phyloP scores from a whole-genome alignment of 2,329 filamentous ascomycete genomes.

The Blastomyces gilchristii region DNA sequence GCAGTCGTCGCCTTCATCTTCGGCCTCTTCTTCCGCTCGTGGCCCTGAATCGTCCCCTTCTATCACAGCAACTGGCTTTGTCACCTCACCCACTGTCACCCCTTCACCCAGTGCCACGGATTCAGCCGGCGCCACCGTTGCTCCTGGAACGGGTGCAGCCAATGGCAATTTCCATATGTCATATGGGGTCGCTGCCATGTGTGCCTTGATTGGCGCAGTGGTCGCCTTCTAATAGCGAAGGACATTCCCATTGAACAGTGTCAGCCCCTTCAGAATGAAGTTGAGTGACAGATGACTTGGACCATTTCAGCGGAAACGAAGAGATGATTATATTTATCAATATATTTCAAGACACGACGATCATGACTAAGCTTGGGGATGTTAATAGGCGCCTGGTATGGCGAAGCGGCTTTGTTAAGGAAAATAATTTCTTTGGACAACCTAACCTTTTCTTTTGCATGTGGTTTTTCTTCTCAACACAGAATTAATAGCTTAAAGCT shows the following conservation, averaged over 20 bases:
- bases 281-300: neutral
- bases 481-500: slow-evolving; percentile 3
- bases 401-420: neutral
- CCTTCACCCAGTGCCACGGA: neutral
- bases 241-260: neutral
- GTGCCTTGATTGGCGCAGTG: slow-evolving; percentile 18
- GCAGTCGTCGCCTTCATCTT: slow-evolving; percentile 37
- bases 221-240: slow-evolving; percentile 17
- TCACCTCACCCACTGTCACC: neutral
- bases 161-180: slow-evolving; percentile 13
- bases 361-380: neutral
- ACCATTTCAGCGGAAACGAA: neutral
- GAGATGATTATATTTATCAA: slow-evolving; percentile 1
- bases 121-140: slow-evolving; percentile 5
- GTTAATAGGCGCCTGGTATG: neutral
- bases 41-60: slow-evolving; percentile 34
- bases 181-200: slow-evolving; percentile 17
- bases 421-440: neutral
- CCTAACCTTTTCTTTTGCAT: neutral
- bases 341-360: neutral
- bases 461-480: neutral
- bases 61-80: slow-evolving; percentile 1
- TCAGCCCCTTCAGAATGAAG: slow-evolving; percentile 7
- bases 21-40: slow-evolving; percentile 39
- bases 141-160: slow-evolving; percentile 18